Base-by-base conservation (phyloP, 2,329 filamentous ascomycete species). In the Pezicula rhizophila region DNA sequence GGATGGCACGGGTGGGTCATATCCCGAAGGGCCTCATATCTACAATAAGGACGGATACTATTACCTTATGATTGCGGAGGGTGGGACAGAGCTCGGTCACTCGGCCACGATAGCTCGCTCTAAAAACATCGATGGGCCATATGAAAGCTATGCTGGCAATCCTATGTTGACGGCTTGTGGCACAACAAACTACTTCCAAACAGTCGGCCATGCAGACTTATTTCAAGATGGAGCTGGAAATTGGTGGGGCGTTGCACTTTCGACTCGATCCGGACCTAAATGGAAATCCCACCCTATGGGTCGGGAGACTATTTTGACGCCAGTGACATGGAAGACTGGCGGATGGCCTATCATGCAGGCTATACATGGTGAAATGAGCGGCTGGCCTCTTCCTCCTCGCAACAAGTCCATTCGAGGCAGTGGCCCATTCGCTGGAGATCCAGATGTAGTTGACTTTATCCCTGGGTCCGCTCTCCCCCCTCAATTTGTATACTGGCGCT, bases 41-140 rank as follows among this genome's bases (percentile, higher is more conserved):
- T 80, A 80, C 61, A 78, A 77, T 61, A 71, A 74, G 35, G 74
- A 75, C 28, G 76, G 74, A 6, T 79, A 72, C 68, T 82, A 81
- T 54, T 82, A 82, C 57, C 69, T 81, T 11, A 64, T 81, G 8
- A 79, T 75, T 0, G 78, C 78, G 4, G 78, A 81, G 58, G 78
- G 77, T 25, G 79, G 79, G 8, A 82, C 79, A 1, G 80, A 75
- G 7, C 79, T 78, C 50, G 72, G 75, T 1, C 82, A 85, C 55
- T 76, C 78, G 66, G 70, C 71, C 23, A 74, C 71, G 31, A 72
- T 85, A 2, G 66, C 81, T 50, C 70, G 77, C 46, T 68, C 73
- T 6, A 60, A 68, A 48, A 57, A 73, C 60, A 60, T 80, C 50
- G 78, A 77, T 68, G 82, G 82, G 0, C 81, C 81, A 0, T 86